A percentile compares a stretch with the other conserved stretches of the same genome.
Conservation (phyloP, 2,329 filamentous ascomycete species). For the Diaporthe vexans region DNA sequence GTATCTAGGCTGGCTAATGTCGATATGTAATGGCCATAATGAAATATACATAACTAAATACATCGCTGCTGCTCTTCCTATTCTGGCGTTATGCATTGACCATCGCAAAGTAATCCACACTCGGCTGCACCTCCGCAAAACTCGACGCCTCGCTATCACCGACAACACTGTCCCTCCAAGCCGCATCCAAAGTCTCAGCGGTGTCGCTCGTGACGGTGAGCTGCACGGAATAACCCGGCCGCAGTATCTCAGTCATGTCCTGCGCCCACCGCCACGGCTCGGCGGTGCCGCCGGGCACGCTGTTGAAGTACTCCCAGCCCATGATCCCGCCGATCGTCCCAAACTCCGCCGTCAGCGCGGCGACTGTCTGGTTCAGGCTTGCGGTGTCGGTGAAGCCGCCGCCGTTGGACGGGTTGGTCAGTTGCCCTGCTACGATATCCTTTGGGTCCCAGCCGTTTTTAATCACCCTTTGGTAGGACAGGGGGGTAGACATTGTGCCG, state of each 20-base stretch:
- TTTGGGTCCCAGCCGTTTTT: constrained; percentile 78
- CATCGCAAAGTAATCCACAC: constrained; percentile 48
- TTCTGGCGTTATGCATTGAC: constrained; percentile 43
- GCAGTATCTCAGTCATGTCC: constrained; percentile 68
- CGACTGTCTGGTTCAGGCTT: constrained; percentile 60
- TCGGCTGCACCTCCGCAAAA: constrained; percentile 22
- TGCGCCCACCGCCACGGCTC: constrained; percentile 85
- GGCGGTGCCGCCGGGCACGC: constrained; percentile 72
- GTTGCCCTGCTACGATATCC: constrained; percentile 83
- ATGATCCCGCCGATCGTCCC: constrained; percentile 87
- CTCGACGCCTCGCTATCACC: neutral
- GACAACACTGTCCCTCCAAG: constrained; percentile 45
- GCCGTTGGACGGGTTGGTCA: constrained; percentile 85
- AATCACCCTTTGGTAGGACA: constrained; percentile 65
- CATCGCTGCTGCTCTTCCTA: neutral
- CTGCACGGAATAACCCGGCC: constrained; percentile 46
- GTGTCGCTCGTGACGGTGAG: constrained; percentile 44
- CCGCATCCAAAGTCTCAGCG: constrained; percentile 43
- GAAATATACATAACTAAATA: neutral
- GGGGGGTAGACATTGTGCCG: constrained; percentile 68
- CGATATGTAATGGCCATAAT: constrained; percentile 16
- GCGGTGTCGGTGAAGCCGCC: constrained; percentile 64
- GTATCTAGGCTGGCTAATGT: constrained; percentile 11
- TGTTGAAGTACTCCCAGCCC: constrained; percentile 97
- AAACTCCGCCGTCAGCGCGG: constrained; percentile 63